Evolutionary conservation across 2,329 filamentous ascomycete species (phyloP), one percentile per base, ranked within the genome.

Genomic region (Alternaria angustiovoidea): DNA sequence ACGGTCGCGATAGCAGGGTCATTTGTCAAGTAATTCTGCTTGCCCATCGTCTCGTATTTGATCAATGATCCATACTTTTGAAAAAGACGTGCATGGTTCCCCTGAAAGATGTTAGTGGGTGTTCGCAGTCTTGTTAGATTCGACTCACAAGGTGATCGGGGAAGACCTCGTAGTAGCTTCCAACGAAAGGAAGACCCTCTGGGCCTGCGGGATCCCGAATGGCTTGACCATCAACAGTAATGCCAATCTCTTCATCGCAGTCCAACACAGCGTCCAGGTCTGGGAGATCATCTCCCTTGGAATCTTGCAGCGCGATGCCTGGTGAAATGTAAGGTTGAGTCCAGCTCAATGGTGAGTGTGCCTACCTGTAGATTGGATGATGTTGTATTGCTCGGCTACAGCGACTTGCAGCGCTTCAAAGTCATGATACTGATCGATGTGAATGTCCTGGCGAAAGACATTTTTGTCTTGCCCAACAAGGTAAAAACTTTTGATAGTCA

Each of bases 401-500:
- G 63, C 55, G 22, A 65, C 41, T 32, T 65, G 63, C 32, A 65
- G 16, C n/a, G 63, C 58, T 34, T 61, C 61, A 14, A 65, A 65
- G 36, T 65, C 61, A 47, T 65, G 61, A 39, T 61, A 65, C 7
- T 64, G 63, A 9, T 64, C 63, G 22, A 65, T 64, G 20, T 62
- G 57, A 14, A 65, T 64, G 18, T 65, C 63, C 49, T 65, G 63
- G 11, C 53, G 63, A 44, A 61, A 65, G 32, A 65, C 39, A 30
- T 57, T 51, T 18, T 63, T 65, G 41, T 52, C 57, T n/a, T 64
- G 63, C 18, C 63, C 63, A 6, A 65, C 53, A 12, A 65, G 55
- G 49, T 65, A 62, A 24, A 65, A 65, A 44, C 61, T 42, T 59
- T 65, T 65, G 61, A 64, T 59, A 26, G 63, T 64, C 63, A 65